phyloP scores from a whole-genome alignment of 2,329 filamentous ascomycete species.

The Nemania sp. region DNA sequence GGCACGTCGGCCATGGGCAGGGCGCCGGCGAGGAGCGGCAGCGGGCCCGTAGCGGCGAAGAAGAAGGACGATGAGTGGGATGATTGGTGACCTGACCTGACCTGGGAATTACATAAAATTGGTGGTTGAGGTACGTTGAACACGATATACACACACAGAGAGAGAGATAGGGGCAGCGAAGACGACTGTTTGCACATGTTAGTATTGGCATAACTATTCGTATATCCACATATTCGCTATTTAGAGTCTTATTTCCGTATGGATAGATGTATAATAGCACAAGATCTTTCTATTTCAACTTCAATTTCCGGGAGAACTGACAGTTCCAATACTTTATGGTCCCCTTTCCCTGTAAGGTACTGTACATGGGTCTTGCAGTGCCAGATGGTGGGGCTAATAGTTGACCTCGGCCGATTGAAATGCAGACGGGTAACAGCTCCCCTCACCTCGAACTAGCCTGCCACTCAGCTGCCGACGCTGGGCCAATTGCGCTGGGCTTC shows the following conservation, averaged over 20 bases:
- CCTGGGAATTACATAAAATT: too few relatives aligned
- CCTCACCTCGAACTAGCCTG: too few relatives aligned
- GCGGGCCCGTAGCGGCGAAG: conserved; percentile 42
- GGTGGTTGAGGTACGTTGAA: too few relatives aligned
- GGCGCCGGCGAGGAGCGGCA: conserved; percentile 45
- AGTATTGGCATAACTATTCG: conserved; percentile 6
- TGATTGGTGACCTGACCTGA: conserved; percentile 67
- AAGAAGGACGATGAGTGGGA: conserved; percentile 66
- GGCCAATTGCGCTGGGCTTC: too few relatives aligned
- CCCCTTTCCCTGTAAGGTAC: not conserved
- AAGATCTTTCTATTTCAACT: too few relatives aligned
- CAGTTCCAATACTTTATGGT: too few relatives aligned
- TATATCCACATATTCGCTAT: conserved; percentile 11
- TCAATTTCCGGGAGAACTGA: too few relatives aligned
- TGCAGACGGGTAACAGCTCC: not conserved
- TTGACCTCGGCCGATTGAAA: conserved; percentile 18
- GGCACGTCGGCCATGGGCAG: conserved; percentile 64
- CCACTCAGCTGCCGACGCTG: too few relatives aligned
- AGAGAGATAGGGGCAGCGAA: too few relatives aligned
- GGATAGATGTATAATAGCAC: conserved; percentile 31
- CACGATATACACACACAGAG: too few relatives aligned
- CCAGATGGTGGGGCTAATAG: conserved; percentile 8
- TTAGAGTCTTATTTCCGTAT: conserved; percentile 30
- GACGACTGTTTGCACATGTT: too few relatives aligned
- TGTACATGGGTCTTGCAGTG: not conserved